These are phyloP conservation scores for Bryoerythrophyllum caledonicum DNA, from an alignment of 225 moss, liverwort and hornwort species.

Conservation along the genomic window DNA sequence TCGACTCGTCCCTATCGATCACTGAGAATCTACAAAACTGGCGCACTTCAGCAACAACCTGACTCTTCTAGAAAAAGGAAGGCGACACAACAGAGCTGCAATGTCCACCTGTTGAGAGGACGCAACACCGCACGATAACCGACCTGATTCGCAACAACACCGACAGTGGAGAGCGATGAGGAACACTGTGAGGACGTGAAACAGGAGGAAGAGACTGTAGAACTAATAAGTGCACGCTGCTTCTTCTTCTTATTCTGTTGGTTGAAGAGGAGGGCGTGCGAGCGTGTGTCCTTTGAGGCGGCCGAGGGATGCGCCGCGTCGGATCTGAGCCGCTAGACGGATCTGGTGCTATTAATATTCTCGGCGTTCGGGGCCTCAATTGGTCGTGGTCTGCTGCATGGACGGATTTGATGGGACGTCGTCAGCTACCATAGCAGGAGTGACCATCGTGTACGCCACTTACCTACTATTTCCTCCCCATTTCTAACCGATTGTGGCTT, in stretches of 20 bases:
- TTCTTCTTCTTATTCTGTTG: not conserved
- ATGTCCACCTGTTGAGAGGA: not conserved
- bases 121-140: not conserved
- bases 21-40: not conserved
- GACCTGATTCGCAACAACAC: not conserved
- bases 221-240: not conserved
- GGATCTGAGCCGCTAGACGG: slow-evolving; percentile 25
- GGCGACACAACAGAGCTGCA: not conserved
- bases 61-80: not conserved
- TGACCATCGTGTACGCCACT: slow-evolving; percentile 22
- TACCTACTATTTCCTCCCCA: not conserved
- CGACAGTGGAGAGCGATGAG: not conserved
- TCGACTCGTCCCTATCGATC: not conserved
- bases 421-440: not conserved
- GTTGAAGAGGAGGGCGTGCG: too few relatives aligned
- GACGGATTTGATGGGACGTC: not conserved
- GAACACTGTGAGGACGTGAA: not conserved
- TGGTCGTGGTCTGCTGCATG: not conserved
- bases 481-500: not conserved
- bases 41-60: not conserved
- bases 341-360: slow-evolving; percentile 8
- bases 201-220: not conserved
- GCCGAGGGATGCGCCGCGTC: slow-evolving; percentile 13
- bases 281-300: not conserved
- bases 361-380: slow-evolving; percentile 2